Evolutionary conservation across 805 yeast genomes (phyloP), one percentile per base, ranked within the genome.

Genomic region (Starmerella roubikii): DNA sequence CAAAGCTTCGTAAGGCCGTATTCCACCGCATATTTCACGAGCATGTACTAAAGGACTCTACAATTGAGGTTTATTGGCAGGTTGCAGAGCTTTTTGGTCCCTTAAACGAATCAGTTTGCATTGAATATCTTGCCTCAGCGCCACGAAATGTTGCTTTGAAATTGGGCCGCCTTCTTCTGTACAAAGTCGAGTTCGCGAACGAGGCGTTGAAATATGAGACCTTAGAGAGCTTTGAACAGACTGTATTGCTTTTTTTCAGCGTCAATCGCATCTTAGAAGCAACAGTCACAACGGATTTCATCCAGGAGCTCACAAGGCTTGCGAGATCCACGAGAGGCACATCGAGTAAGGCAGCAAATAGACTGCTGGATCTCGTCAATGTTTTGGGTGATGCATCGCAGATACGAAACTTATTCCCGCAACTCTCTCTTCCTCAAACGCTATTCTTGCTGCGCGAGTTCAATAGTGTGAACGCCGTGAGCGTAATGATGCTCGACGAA

Each of bases 401-500:
- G 3, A 41, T 49, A 27, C 4, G 11, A 3, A 26, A 35, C 24
- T 54, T 85, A 44, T 81, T 84, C 54, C 94, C 94, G 0, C 68
- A 68, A 29, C 54, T 83, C 26, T 59, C 70, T 0, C 51, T 55
- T 3, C 56, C 61, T 1, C 68, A 72, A 52, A 68, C 76, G 0
- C 59, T 58, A n/a, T 60, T 62, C 2, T 49, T 82, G 2, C 56
- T 83, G 12, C 52, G 58, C 19, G 62, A 66, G 31, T 59, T 68
- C 31, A 13, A 20, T 7, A 62, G 72, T 39, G 71, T 76, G 1
- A 88, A 79, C 44, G 41, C 52, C 25, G 72, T 74, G 0, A 77
- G 80, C 2, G 66, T 73, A 46, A 53, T 64, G 30, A 52, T 84
- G 13, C 61, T 85, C 15, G 94, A 82, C 47, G 61, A 74, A 38